Evolutionary conservation across 257 asterid genomes (phyloP).

Genomic region (Oldenlandia corymbosa): DNA sequence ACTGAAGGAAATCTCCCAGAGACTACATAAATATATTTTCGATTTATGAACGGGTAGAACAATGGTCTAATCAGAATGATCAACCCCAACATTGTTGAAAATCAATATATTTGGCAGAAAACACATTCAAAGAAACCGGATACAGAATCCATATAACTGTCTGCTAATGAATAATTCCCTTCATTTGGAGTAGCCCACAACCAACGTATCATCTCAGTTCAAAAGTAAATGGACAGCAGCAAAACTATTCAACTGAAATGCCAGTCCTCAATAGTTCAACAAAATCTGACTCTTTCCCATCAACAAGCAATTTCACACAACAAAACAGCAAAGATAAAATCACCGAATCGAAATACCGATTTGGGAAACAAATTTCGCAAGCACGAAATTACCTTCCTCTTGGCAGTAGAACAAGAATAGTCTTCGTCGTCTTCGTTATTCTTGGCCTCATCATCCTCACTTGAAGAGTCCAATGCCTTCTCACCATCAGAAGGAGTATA

Average conservation of each 20-base stretch:
- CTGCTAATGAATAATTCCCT: neutral
- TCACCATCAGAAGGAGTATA: constrained; percentile 55
- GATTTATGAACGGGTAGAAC: neutral
- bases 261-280: neutral
- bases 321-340: neutral
- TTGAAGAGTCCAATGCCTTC: constrained; percentile 40
- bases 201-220: neutral
- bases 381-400: constrained; percentile 40
- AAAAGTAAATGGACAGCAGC: neutral
- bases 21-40: too few relatives aligned
- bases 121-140: neutral
- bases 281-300: neutral
- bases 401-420: constrained; percentile 29
- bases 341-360: constrained; percentile 1
- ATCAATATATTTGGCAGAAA: neutral
- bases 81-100: neutral
- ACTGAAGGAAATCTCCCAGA: neutral
- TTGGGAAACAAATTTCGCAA: too few relatives aligned
- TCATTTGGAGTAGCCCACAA: neutral
- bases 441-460: constrained; percentile 46
- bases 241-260: neutral
- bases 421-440: constrained; percentile 29
- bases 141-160: neutral
- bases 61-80: neutral
- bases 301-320: neutral